phyloP scores from a whole-genome alignment of 768 basidiomycete genomes.

The Dacryopinax primogenitus region DNA sequence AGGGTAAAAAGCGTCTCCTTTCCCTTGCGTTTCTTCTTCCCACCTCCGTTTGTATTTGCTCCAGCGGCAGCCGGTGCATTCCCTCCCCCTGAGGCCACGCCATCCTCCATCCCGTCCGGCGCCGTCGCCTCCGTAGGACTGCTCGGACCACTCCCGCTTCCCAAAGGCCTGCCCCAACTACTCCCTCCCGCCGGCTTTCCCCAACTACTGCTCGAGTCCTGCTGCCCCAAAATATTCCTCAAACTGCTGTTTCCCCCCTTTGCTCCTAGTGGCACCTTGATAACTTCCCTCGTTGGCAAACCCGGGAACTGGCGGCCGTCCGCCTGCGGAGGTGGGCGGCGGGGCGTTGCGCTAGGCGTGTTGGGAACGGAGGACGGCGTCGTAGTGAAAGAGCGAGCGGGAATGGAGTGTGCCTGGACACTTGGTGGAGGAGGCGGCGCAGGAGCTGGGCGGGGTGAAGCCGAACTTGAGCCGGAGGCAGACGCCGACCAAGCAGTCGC shows the following conservation, averaged over 20 bases:
- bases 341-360: slow-evolving; percentile 32
- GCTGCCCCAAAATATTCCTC: slow-evolving; percentile 50
- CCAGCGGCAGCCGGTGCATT: not conserved
- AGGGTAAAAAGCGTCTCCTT: slow-evolving; percentile 73
- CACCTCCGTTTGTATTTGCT: slow-evolving; percentile 27
- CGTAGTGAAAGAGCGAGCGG: slow-evolving; percentile 30
- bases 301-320: slow-evolving; percentile 45
- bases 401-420: slow-evolving; percentile 30
- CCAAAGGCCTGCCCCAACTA: slow-evolving; percentile 12
- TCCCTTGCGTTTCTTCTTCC: slow-evolving; percentile 68
- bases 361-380: slow-evolving; percentile 33
- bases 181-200: slow-evolving; percentile 16
- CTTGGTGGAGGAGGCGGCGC: slow-evolving; percentile 20
- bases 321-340: slow-evolving; percentile 13
- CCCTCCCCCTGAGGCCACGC: slow-evolving; percentile 12
- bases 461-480: slow-evolving; percentile 10
- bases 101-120: slow-evolving; percentile 12
- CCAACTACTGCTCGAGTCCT: slow-evolving; percentile 33
- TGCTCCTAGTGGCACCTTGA: slow-evolving; percentile 8
- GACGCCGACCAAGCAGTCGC: not conserved
- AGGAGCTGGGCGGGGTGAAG: slow-evolving; percentile 19
- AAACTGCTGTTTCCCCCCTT: slow-evolving; percentile 55
- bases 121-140: slow-evolving; percentile 13
- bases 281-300: slow-evolving; percentile 39
- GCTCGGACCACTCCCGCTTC: slow-evolving; percentile 12